Evolutionary conservation across 1,139 yeast genomes (phyloP), one percentile per base, ranked within the genome.

Genomic region (Taphrina pruni): DNA sequence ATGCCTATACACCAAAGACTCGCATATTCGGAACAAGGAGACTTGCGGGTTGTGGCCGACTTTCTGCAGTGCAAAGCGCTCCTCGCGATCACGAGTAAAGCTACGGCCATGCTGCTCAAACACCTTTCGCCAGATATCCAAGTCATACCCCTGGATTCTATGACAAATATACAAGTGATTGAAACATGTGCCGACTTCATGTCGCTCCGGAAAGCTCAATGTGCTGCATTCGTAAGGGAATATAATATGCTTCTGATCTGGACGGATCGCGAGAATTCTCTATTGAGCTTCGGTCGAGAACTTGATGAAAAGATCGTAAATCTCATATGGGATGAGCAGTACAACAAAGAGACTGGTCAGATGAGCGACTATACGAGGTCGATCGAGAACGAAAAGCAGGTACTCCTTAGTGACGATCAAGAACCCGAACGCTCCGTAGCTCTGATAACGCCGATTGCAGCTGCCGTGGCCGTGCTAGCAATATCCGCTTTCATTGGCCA

Each of bases 171-270:
- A 21, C 67, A 64, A 36, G 61, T 64, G n/a, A 45, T 64, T 17
- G 60, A 64, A 11, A 32, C 43, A 6, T 35, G 14, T 17, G 60
- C n/a, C 35, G 60, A 64, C 38, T 54, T 64, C 41, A 38, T 56
- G 51, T 64, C 67, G 7, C 21, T 64, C 8, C 66, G 72, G 8
- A 67, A 65, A 41, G 68, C 68, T 38, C 72, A 71, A 50, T 60
- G 60, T 39, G 65, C 72, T 14, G 72, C 73, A 6, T 71, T 71
- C 45, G 66, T 71, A 17, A 39, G 70, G 38, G 65, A 60, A 2
- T 69, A 66, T 32, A 56, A 54, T 20, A 57, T 60, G 35, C 62
- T 71, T 1, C 45, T 71, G 21, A 65, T 71, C 46, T 71, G 73
- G 73, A 39, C 73, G 4, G 72, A 71, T 50, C 65, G 60, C 35